These are phyloP conservation scores for Torulaspora maleeae DNA, from an alignment of 805 yeast genomes.

Conservation along the genomic window DNA sequence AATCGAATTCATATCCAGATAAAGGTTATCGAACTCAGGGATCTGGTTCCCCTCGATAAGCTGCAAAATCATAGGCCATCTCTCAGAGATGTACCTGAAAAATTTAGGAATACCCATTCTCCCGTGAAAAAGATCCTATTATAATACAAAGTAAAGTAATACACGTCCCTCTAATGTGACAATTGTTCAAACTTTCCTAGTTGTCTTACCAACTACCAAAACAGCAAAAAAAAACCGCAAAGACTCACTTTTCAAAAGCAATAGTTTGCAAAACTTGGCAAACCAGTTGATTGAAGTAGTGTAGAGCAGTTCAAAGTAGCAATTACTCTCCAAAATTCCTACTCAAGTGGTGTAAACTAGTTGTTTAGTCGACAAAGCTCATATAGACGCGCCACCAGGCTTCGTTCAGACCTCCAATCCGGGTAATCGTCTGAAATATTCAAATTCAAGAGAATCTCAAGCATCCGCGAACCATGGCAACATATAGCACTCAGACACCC, in stretches of 20 bases:
- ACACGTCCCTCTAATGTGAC: not conserved
- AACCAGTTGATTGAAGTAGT: not conserved
- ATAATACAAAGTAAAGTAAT: constrained; percentile 1
- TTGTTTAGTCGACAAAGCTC: not conserved
- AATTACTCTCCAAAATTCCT: not conserved
- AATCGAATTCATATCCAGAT: constrained; percentile 96
- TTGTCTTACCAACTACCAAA: not conserved
- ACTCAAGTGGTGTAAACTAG: not conserved
- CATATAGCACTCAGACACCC: too few relatives aligned
- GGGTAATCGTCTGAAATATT: not conserved
- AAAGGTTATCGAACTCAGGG: constrained; percentile 91
- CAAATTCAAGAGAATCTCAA: not conserved
- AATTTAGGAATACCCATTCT: constrained; percentile 90
- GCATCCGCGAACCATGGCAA: too few relatives aligned
- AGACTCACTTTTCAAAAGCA: not conserved
- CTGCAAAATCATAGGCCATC: constrained; percentile 97
- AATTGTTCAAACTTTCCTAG: not conserved
- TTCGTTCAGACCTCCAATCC: not conserved
- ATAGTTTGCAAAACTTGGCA: not conserved
- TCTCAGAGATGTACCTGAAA: constrained; percentile 92
- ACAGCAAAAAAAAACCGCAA: not conserved
- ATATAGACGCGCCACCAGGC: not conserved
- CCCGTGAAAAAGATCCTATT: not conserved
- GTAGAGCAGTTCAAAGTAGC: not conserved
- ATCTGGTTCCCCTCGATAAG: constrained; percentile 73